Percentiles rank a stretch among this genome's conserved stretches.
These are phyloP conservation scores for Logfia minima DNA, from an alignment of 129 eudicot genomes.

Conservation along the genomic window DNA sequence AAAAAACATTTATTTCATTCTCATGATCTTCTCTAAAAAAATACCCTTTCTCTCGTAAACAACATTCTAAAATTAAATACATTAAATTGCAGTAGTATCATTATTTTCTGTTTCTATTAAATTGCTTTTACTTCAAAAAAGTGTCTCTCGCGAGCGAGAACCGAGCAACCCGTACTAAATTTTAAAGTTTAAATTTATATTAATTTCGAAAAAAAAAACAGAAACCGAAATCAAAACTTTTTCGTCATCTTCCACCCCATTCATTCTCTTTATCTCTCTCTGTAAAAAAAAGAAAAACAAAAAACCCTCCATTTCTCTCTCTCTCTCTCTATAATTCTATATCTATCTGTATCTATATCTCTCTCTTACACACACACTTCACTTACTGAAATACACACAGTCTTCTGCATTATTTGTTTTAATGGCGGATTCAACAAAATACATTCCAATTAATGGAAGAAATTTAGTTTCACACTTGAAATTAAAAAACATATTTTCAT, in stretches of 20 bases:
- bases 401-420: constrained; percentile 14
- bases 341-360: constrained; percentile 2
- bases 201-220: no score
- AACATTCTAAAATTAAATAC: no score
- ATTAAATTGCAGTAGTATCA: no score
- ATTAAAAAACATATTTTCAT: constrained; percentile 47
- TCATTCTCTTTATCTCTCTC: not conserved
- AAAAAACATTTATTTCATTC: no score
- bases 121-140: no score
- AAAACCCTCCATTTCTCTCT: not conserved
- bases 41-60: no score
- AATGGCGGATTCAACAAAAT: constrained; percentile 76
- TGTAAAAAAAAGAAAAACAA: not conserved
- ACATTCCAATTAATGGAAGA: constrained; percentile 57
- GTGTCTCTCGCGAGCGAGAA: no score
- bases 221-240: no score
- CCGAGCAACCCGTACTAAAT: no score
- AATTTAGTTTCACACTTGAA: constrained; percentile 53
- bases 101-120: no score
- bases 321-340: constrained; percentile 15
- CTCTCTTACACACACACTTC: constrained; percentile 1
- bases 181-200: no score
- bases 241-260: constrained; percentile 10
- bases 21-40: no score
- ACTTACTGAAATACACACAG: constrained; percentile 11